Evolutionary conservation across 208 protist genomes (phyloP).

Genomic region (Trypanosoma scelopori): DNA sequence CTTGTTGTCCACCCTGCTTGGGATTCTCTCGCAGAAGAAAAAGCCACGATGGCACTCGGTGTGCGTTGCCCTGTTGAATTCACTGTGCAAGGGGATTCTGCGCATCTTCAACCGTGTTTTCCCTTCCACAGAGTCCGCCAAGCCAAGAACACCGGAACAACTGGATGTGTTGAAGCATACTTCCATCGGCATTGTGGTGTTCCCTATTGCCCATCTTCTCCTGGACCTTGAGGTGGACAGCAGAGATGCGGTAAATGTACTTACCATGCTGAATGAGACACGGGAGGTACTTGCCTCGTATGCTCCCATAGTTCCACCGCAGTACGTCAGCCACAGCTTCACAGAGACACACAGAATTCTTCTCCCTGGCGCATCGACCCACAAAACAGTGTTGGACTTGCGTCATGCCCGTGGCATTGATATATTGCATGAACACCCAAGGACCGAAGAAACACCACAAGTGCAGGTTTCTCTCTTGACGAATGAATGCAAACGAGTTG

Average conservation of each 20-base stretch:
- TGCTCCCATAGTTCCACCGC: neutral
- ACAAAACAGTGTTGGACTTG: slow-evolving; percentile 46
- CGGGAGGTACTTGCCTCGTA: slow-evolving; percentile 31
- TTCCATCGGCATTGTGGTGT: slow-evolving; percentile 73
- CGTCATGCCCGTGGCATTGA: slow-evolving; percentile 63
- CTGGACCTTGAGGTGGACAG: slow-evolving; percentile 59
- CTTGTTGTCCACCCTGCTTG: slow-evolving; percentile 59
- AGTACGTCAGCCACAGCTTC: slow-evolving; percentile 33
- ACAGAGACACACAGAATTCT: slow-evolving; percentile 63
- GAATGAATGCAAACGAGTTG: slow-evolving; percentile 32
- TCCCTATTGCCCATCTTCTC: slow-evolving; percentile 79
- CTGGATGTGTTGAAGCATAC: slow-evolving; percentile 62
- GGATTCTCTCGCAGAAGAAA: slow-evolving; percentile 65
- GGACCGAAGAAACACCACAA: slow-evolving; percentile 25
- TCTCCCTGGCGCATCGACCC: slow-evolving; percentile 37
- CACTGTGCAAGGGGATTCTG: slow-evolving; percentile 61
- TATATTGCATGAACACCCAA: slow-evolving; percentile 27
- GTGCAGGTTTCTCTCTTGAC: slow-evolving; percentile 30
- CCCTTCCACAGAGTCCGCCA: slow-evolving; percentile 8
- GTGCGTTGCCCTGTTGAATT: slow-evolving; percentile 64
- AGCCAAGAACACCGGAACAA: neutral
- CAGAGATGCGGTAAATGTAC: slow-evolving; percentile 48
- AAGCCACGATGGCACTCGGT: slow-evolving; percentile 78
- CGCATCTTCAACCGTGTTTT: slow-evolving; percentile 53
- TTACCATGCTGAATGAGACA: slow-evolving; percentile 66